phyloP scores from a whole-genome alignment of 768 basidiomycete species.

The Leccinum longicurvipes region DNA sequence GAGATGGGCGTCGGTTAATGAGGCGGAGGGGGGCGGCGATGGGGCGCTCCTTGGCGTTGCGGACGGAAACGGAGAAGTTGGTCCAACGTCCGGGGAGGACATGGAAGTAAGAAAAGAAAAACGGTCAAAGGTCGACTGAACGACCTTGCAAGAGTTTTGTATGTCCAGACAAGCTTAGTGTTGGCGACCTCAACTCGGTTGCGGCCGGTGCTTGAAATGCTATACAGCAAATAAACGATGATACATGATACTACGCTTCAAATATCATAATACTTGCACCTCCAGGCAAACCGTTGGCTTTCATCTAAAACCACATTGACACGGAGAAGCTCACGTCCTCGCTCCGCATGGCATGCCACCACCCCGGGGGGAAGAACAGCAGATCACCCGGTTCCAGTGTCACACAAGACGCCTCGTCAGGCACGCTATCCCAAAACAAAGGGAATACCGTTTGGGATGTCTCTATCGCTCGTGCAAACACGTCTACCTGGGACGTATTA shows the following conservation, averaged over 20 bases:
- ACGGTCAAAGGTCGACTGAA: conserved; percentile 8
- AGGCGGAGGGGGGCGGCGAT: conserved; percentile 34
- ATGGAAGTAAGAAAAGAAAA: conserved; percentile 16
- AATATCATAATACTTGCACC: conserved; percentile 15
- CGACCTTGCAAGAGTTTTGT: background rate
- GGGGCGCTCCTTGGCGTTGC: conserved; percentile 24
- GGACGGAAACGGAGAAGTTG: conserved; percentile 27
- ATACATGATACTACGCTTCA: background rate
- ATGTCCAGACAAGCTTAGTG: background rate
- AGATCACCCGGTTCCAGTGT: conserved; percentile 81
- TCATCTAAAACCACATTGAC: conserved; percentile 83
- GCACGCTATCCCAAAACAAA: conserved; percentile 54
- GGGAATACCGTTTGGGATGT: conserved; percentile 35
- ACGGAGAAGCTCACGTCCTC: conserved; percentile 82
- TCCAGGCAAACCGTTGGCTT: conserved; percentile 22
- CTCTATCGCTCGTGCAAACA: conserved; percentile 46
- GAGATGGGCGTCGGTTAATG: conserved; percentile 57
- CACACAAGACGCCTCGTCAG: conserved; percentile 55
- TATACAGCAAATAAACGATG: conserved; percentile 2
- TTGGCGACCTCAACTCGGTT: conserved; percentile 23
- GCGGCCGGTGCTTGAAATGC: conserved; percentile 25
- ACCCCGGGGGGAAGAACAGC: conserved; percentile 85
- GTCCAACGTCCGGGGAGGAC: conserved; percentile 29
- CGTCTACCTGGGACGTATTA: conserved; percentile 83
- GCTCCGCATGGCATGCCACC: conserved; percentile 93